Base-by-base conservation (phyloP, 179 eudicot species). In the Spinacia oleracea region DNA sequence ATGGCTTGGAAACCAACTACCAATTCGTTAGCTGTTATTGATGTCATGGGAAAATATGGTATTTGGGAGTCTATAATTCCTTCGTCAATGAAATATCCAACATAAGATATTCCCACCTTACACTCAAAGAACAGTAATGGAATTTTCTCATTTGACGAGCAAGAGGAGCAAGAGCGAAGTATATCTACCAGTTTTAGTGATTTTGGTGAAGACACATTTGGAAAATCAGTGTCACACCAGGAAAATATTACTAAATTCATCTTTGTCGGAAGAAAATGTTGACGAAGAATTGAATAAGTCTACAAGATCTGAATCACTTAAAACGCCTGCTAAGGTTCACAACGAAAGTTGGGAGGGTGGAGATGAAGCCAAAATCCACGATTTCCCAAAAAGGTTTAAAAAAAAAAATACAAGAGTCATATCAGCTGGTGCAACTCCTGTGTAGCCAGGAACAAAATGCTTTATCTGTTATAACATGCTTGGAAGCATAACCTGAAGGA, bases 1-100 rank as follows among this genome's bases (percentile, higher is more conserved):
- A 89, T 94, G 97, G 88, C 97, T 53, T 96, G 99, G 99, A 94
- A 94, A 83, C 97, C 97, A 63, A 88, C 83, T 79, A 98, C 97
- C 62, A 96, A 96, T 87, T 89, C 98, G 43, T 75, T 96, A 78
- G 97, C 98, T 81, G 89, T 94, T 66, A 91, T 96, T 85, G 97
- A 96, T 91, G 85, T 88, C 77, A 91, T 81, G 89, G 98, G 99
- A 40, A 96, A 91, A 64, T 94, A 89, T 86, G 99, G 99, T 72
- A 84, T 96, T 65, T 96, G 98, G 99, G 99, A 96, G 80, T 88
- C 92, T 0, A 82, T 89, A 73, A 92, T 96, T 78, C 97, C 99
- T 53, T 82, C 91, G 38, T 87, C 96, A 14, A 92, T 96, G 98
- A 92, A 91, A 70, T 96, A 97, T 77, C 98, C 98, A 27, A 94